These are phyloP conservation scores for Blastomyces parvus DNA, from an alignment of 2,329 filamentous ascomycete genomes.

Conservation along the genomic window DNA sequence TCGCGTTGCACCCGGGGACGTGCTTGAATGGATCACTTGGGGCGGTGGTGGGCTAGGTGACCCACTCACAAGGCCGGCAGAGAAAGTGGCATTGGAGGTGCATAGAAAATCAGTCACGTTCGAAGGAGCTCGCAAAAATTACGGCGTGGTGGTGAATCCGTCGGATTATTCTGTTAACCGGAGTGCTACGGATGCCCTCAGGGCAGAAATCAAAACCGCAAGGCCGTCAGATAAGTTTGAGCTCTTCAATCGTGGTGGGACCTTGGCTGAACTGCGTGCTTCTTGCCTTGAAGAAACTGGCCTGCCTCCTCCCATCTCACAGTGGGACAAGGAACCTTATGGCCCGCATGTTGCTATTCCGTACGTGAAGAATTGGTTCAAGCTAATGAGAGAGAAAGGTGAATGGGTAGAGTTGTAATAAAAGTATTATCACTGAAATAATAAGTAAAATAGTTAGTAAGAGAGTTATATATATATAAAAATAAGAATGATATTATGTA, in stretches of 20 bases:
- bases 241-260: slow-evolving; percentile 39
- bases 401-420: slow-evolving; percentile 2
- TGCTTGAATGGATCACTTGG: slow-evolving; percentile 45
- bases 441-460: not conserved
- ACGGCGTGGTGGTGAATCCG: slow-evolving; percentile 38
- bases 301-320: slow-evolving; percentile 32
- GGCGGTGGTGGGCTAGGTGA: slow-evolving; percentile 43
- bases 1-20: slow-evolving; percentile 38
- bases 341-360: slow-evolving; percentile 37
- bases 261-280: slow-evolving; percentile 30
- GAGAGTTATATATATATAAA: not conserved
- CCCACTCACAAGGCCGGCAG: slow-evolving; percentile 35
- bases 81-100: slow-evolving; percentile 40
- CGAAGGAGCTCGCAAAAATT: slow-evolving; percentile 35
- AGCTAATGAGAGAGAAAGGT: slow-evolving; percentile 10
- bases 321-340: slow-evolving; percentile 39
- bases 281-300: slow-evolving; percentile 37
- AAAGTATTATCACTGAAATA: not conserved
- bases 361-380: slow-evolving; percentile 40
- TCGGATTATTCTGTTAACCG: slow-evolving; percentile 27
- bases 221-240: slow-evolving; percentile 18
- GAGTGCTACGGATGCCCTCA: slow-evolving; percentile 29
- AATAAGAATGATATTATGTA: too few relatives aligned
- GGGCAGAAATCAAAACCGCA: slow-evolving; percentile 25
- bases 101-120: slow-evolving; percentile 38